phyloP scores from a whole-genome alignment of 208 protist species.

The Trypanosoma congolense region DNA sequence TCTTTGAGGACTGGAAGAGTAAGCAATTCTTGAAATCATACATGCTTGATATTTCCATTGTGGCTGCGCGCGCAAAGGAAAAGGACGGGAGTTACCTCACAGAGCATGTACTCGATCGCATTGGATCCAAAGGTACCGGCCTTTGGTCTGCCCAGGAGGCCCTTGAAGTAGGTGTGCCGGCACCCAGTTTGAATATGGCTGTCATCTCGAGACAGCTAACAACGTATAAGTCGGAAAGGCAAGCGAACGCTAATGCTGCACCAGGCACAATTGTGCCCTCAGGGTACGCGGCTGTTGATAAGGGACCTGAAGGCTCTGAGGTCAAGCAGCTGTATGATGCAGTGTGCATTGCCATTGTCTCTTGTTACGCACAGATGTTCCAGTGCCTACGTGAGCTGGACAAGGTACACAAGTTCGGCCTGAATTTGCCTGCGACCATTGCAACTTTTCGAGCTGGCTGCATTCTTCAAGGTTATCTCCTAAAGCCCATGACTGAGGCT shows the following conservation, averaged over 20 bases:
- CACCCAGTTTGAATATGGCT: slow-evolving; percentile 89
- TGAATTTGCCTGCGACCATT: slow-evolving; percentile 86
- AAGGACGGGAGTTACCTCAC: slow-evolving; percentile 78
- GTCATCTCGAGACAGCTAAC: slow-evolving; percentile 93
- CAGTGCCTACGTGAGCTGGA: slow-evolving; percentile 87
- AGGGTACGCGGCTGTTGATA: slow-evolving; percentile 32
- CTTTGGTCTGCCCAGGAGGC: slow-evolving; percentile 94
- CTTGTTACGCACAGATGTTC: slow-evolving; percentile 92
- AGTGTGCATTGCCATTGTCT: slow-evolving; percentile 75
- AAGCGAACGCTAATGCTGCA: slow-evolving; percentile 51
- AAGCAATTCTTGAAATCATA: slow-evolving; percentile 93
- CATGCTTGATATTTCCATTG: slow-evolving; percentile 98
- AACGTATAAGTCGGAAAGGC: slow-evolving; percentile 89
- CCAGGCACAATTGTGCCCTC: slow-evolving; percentile 26
- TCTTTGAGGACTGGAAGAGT: slow-evolving; percentile 95
- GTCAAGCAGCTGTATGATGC: slow-evolving; percentile 75
- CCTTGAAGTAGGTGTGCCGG: slow-evolving; percentile 87
- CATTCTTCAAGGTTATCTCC: slow-evolving; percentile 87
- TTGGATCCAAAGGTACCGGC: slow-evolving; percentile 97
- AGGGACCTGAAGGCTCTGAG: slow-evolving; percentile 49
- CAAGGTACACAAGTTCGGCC: slow-evolving; percentile 82
- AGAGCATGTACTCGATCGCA: slow-evolving; percentile 94
- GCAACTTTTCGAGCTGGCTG: slow-evolving; percentile 89
- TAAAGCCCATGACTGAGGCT: slow-evolving; percentile 83
- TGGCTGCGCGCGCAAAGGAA: slow-evolving; percentile 92